phyloP scores from a whole-genome alignment of 1,139 yeast species.

The Candida labiduridarum region DNA sequence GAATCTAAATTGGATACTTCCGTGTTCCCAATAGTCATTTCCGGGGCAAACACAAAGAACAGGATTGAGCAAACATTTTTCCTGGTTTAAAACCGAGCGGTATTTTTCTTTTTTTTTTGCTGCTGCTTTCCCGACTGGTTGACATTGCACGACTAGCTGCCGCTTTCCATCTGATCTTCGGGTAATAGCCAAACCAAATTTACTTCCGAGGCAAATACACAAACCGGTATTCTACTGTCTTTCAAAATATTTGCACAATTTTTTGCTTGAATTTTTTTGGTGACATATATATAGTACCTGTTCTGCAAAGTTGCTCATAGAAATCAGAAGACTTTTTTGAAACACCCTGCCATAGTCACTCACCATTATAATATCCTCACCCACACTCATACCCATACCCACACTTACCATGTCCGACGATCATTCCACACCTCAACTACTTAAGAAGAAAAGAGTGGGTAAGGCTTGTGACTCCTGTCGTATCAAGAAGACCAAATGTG shows the following conservation, averaged over 20 bases:
- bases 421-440: slow-evolving; percentile 17
- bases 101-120: neutral
- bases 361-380: neutral
- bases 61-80: neutral
- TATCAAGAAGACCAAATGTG: slow-evolving; percentile 74
- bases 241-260: neutral
- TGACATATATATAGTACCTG: neutral
- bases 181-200: neutral
- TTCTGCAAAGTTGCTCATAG: neutral
- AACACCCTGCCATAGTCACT: neutral
- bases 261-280: neutral
- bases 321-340: neutral
- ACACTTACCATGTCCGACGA: slow-evolving; percentile 2
- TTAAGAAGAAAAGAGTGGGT: slow-evolving; percentile 69
- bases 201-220: slow-evolving; percentile 2
- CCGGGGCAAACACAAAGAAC: neutral
- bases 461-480: slow-evolving; percentile 84
- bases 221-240: neutral
- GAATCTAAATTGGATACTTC: neutral
- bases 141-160: neutral
- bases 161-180: neutral
- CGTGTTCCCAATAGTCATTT: neutral
- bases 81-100: neutral
- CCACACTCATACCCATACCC: neutral
- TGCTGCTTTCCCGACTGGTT: neutral